Percentiles rank a stretch among this genome's conserved stretches.
Evolutionary conservation across 1,139 yeast genomes (phyloP).

Genomic region (Magnusiomyces sp.): DNA sequence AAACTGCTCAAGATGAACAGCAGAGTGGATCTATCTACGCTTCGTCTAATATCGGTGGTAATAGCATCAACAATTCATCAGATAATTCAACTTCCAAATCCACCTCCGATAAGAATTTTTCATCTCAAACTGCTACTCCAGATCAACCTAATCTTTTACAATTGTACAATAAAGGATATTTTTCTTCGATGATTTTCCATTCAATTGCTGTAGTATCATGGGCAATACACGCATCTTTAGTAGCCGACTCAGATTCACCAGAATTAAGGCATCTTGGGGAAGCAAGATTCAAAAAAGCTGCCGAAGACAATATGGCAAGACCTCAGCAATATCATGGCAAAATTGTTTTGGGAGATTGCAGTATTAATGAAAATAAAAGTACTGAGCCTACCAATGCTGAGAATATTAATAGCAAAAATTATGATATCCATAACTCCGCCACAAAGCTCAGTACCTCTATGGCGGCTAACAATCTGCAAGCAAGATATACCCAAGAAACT

Average conservation of each 20-base stretch:
- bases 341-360: constrained; percentile 20
- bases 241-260: constrained; percentile 68
- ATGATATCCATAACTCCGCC: constrained; percentile 3
- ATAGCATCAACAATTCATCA: too few relatives aligned
- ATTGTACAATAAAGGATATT: not conserved
- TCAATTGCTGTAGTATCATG: constrained; percentile 59
- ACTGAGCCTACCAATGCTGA: constrained; percentile 16
- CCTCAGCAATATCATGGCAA: constrained; percentile 46
- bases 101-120: too few relatives aligned
- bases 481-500: too few relatives aligned
- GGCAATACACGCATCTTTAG: constrained; percentile 80
- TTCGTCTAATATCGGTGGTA: too few relatives aligned
- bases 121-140: too few relatives aligned
- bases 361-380: too few relatives aligned
- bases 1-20: constrained; percentile 1
- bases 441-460: not conserved
- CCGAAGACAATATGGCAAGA: constrained; percentile 41
- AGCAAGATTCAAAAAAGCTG: constrained; percentile 64
- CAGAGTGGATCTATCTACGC: too few relatives aligned
- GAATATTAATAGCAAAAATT: constrained; percentile 12
- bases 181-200: constrained; percentile 1
- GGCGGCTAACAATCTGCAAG: too few relatives aligned
- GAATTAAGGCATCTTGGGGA: constrained; percentile 56
- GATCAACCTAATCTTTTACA: not conserved
- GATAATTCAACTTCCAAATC: too few relatives aligned